Conservation (phyloP, 805 yeast species). For the Starmerella scarabaei region DNA sequence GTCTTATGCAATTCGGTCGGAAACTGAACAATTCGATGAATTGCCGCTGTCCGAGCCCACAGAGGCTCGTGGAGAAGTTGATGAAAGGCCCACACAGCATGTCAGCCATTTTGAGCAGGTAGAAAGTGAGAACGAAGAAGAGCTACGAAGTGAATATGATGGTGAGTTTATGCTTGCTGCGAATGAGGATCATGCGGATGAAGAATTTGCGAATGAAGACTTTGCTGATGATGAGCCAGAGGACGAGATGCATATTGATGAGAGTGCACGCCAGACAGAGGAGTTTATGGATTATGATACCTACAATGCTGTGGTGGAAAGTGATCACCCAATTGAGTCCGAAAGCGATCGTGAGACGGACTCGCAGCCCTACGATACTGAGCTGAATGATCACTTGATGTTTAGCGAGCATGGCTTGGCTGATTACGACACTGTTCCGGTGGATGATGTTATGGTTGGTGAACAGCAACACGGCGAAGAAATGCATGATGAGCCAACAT, state of each 20-base stretch:
- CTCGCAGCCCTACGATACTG: too few species aligned
- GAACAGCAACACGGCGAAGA: neutral
- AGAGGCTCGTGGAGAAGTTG: too few species aligned
- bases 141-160: neutral
- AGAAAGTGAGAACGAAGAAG: slow-evolving; percentile 2
- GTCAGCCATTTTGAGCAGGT: too few species aligned
- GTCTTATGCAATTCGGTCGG: too few species aligned
- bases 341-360: neutral
- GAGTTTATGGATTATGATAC: too few species aligned
- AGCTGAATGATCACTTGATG: neutral
- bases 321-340: neutral
- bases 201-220: slow-evolving; percentile 3
- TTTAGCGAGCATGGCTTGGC: neutral
- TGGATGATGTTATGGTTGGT: neutral
- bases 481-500: neutral
- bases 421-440: neutral
- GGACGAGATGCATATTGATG: neutral
- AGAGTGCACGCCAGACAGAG: too few species aligned
- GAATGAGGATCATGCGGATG: slow-evolving; percentile 1
- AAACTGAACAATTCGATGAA: too few species aligned
- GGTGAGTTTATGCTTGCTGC: slow-evolving; percentile 4
- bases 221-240: neutral
- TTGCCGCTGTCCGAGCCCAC: too few species aligned
- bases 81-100: too few species aligned
- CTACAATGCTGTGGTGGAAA: too few species aligned